Percentiles rank a stretch among this genome's conserved stretches.
Evolutionary conservation across 768 basidiomycete species (phyloP).

Genomic region (Lentinula edodes): DNA sequence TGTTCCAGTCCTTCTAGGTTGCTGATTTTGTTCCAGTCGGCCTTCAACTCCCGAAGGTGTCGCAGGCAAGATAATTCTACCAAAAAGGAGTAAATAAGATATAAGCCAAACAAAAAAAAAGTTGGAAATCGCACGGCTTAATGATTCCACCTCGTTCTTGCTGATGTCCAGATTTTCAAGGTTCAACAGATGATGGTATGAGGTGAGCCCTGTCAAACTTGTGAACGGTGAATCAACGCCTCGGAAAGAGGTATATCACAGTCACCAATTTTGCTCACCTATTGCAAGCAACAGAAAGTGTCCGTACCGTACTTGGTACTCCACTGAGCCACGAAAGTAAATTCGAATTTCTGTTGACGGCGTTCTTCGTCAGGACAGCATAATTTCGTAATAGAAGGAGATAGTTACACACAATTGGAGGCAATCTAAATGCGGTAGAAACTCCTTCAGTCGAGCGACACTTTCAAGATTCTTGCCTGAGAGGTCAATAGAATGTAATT

Average conservation of each 20-base stretch:
- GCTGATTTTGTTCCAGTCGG: slow-evolving; percentile 80
- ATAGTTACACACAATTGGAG: slow-evolving; percentile 62
- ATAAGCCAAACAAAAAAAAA: slow-evolving; percentile 3
- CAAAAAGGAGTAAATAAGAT: not conserved
- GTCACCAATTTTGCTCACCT: slow-evolving; percentile 35
- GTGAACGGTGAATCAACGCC: slow-evolving; percentile 10
- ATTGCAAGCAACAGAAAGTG: slow-evolving; percentile 74
- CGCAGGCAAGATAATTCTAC: slow-evolving; percentile 80
- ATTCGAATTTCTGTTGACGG: slow-evolving; percentile 56
- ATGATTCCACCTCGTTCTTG: slow-evolving; percentile 81
- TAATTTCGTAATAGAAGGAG: not conserved
- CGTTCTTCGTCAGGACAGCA: not conserved
- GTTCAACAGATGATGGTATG: slow-evolving; percentile 81
- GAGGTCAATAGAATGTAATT: slow-evolving; percentile 68
- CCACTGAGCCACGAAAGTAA: slow-evolving; percentile 78
- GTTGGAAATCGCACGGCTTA: slow-evolving; percentile 60
- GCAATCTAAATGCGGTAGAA: slow-evolving; percentile 74
- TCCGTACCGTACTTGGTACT: slow-evolving; percentile 64
- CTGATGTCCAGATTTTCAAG: slow-evolving; percentile 90
- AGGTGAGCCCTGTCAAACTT: slow-evolving; percentile 82
- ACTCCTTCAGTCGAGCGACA: slow-evolving; percentile 81
- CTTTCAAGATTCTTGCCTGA: slow-evolving; percentile 70
- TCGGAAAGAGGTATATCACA: not conserved
- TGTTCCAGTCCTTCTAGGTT: slow-evolving; percentile 71
- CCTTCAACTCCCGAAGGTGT: slow-evolving; percentile 83